phyloP scores from a whole-genome alignment of 768 basidiomycete genomes.

The Daedalea quercina region DNA sequence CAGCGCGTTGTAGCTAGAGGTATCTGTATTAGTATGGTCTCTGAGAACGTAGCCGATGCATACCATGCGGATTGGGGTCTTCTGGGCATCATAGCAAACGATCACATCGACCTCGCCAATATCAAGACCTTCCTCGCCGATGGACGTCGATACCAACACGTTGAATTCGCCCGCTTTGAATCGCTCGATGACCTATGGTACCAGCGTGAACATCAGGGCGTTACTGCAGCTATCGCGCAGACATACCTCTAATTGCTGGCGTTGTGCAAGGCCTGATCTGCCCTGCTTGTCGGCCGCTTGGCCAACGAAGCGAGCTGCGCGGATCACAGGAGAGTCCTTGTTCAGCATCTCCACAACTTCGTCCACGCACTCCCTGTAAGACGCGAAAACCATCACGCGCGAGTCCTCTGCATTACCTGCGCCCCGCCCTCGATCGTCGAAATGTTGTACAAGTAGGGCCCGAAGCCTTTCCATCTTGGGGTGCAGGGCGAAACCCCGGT shows the following conservation, averaged over 20 bases:
- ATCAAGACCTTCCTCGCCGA: constrained; percentile 97
- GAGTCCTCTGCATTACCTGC: constrained; percentile 33
- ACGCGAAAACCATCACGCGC: constrained; percentile 90
- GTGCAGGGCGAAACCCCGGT: constrained; percentile 56
- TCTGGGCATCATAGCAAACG: constrained; percentile 93
- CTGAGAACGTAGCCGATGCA: constrained; percentile 13
- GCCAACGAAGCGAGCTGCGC: constrained; percentile 83
- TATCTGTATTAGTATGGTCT: background rate
- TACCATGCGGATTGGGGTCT: constrained; percentile 95
- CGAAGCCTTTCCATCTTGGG: constrained; percentile 91
- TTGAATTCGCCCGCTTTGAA: constrained; percentile 89
- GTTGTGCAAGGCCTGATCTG: constrained; percentile 84
- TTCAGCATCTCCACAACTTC: constrained; percentile 83
- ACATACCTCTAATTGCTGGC: constrained; percentile 79
- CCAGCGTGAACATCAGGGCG: background rate
- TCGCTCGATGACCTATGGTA: constrained; percentile 67
- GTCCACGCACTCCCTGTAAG: constrained; percentile 85
- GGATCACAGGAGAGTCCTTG: constrained; percentile 68
- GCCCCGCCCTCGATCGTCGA: constrained; percentile 25
- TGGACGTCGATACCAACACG: constrained; percentile 90
- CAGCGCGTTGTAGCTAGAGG: constrained; percentile 85
- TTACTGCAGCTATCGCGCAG: background rate
- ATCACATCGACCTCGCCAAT: constrained; percentile 97
- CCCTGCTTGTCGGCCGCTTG: constrained; percentile 83
- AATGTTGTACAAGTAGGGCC: constrained; percentile 71